Percentiles rank a stretch among this genome's conserved stretches.
Conservation (phyloP, 345 rosid species). For the Clausena lansium region DNA sequence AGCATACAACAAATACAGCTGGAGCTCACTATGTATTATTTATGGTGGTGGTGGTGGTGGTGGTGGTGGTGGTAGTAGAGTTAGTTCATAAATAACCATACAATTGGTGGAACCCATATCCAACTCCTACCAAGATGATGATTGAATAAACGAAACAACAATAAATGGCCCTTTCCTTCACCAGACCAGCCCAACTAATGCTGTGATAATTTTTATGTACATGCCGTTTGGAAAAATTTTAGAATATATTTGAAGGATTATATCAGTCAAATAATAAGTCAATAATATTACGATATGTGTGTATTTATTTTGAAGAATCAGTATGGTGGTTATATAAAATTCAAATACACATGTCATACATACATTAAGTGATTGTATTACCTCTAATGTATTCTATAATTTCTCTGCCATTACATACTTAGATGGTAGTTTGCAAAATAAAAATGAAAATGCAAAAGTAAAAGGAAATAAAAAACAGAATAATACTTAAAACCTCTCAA, state of each 20-base stretch:
- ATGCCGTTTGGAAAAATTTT: too few species aligned
- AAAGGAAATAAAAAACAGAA: fast-evolving
- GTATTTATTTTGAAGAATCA: too few species aligned
- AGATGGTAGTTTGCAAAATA: too few species aligned
- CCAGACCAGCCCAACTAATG: not conserved
- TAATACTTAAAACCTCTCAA: too few species aligned
- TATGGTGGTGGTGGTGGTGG: not conserved
- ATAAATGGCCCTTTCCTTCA: too few species aligned
- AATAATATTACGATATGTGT: too few species aligned
- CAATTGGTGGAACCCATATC: not conserved
- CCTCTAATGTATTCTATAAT: fast-evolving
- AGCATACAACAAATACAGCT: not conserved
- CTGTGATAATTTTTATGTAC: too few species aligned
- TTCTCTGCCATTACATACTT: fast-evolving
- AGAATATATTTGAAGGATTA: fast-evolving
- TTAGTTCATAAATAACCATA: not conserved
- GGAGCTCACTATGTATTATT: not conserved
- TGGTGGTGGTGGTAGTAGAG: not conserved
- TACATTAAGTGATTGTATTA: too few species aligned
- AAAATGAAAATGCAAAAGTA: too few species aligned
- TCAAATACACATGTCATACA: fast-evolving
- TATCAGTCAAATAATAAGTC: too few species aligned
- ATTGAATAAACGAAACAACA: not conserved
- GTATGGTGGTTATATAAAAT: too few species aligned
- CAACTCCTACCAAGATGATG: too few species aligned